Base-by-base conservation (phyloP, 2,329 filamentous ascomycete genomes). In the Mariannaea sp. region DNA sequence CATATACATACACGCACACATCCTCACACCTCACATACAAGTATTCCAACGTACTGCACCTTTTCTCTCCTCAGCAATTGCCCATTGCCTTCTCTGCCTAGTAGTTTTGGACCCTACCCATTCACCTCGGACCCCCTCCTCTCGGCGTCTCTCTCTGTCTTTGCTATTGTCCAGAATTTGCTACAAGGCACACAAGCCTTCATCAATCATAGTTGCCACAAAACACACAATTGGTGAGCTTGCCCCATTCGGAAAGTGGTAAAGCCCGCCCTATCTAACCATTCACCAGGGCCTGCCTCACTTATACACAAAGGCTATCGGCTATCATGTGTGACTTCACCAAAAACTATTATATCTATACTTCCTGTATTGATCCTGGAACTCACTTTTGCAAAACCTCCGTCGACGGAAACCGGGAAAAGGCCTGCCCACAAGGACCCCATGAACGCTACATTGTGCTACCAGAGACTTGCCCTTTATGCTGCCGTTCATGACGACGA, bases 321-420 rank as follows among this genome's bases (percentile, higher is more conserved):
- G 5, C 52, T 66, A 75, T 22, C 54, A 83, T 84, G 81, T 84
- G 81, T 68, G 77, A 83, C 69, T 89, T 86, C 67, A 87, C 84
- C 65, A 88, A 87, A 65, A 89, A 89, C 72, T 90, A 87, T 70
- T 90, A 89, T 73, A 86, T 91, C 70, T 90, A 90, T 74, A 85
- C 85, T 52, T 79, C 82, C 36, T 91, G 88, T 66, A 72, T 80
- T 51, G 85, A 90, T 66, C 87, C 87, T 0, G 83, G 83, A 33
- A 78, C 81, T 13, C 88, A 91, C 70, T 90, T 89, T 71, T 86
- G 88, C 70, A 79, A 82, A 59, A 89, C 85, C 2, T 84, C 84
- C 1, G 77, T 86, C 46, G 88, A 91, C 64, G 87, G 86, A 50
- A 82, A 77, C 67, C 79, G 77, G 58, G 79, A 83, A 53, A 72